Conservation (phyloP, 1,284 basidiomycete genomes). For the Puccinia brachypodii region DNA sequence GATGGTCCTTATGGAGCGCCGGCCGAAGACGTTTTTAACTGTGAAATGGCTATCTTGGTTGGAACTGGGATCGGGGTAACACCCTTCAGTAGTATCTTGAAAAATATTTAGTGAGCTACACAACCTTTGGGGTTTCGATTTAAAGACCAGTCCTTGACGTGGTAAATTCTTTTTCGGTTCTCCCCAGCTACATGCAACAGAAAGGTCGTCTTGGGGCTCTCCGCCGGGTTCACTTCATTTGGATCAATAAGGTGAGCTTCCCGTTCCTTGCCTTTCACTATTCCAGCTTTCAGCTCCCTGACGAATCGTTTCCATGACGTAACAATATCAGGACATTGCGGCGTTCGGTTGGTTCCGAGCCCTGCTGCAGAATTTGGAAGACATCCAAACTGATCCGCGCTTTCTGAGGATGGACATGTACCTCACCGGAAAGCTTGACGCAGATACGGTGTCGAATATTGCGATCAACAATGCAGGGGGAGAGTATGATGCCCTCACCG, state of each 20-base stretch:
- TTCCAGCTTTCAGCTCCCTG: not conserved
- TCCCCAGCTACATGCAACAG: conserved; percentile 70
- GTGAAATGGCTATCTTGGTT: conserved; percentile 78
- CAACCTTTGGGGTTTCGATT: not conserved
- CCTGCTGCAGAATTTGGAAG: conserved; percentile 77
- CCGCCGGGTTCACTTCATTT: conserved; percentile 83
- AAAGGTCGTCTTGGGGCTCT: conserved; percentile 71
- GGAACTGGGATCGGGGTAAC: conserved; percentile 83
- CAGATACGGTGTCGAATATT: conserved; percentile 86
- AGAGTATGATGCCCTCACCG: conserved; percentile 74
- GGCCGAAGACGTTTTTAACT: conserved; percentile 81
- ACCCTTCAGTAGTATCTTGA: conserved; percentile 84
- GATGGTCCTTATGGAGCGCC: conserved; percentile 83
- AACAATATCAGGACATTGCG: conserved; percentile 55
- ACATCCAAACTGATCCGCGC: conserved; percentile 71
- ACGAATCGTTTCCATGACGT: not conserved
- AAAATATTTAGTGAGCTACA: conserved; percentile 73
- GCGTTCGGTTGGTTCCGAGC: conserved; percentile 91
- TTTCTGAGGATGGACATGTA: conserved; percentile 87
- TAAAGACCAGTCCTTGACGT: conserved; percentile 39
- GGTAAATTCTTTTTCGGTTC: not conserved
- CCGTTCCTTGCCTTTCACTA: not conserved
- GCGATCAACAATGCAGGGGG: conserved; percentile 67
- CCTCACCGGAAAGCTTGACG: conserved; percentile 77
- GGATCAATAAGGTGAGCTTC: conserved; percentile 68